Base-by-base conservation (phyloP, 352 stramenopile species). In the Hyaloperonospora brassicae region DNA sequence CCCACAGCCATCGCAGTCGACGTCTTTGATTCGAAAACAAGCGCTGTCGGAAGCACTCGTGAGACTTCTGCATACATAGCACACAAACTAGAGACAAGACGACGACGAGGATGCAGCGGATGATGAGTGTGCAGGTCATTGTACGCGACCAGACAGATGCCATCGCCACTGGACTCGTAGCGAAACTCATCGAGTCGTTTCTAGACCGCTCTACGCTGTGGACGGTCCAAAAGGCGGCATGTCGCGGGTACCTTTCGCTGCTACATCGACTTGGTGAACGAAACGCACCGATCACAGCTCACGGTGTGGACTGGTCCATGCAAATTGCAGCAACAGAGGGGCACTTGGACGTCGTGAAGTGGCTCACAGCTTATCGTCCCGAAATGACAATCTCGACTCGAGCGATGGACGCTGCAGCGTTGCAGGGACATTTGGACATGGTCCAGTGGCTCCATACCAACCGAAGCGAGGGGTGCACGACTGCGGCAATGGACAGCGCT, bases 401-500 rank as follows among this genome's bases (percentile, higher is more conserved):
- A 22, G 68, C 79, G 6, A 87, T 89, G 76, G 79, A 89, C 67
- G 77, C 78, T 27, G 79, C 79, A 11, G 79, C 79, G n/a, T 76
- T 81, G 47, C 63, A 66, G 31, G 79, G 79, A 0, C 74, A 77
- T 47, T 53, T 84, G 5, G 43, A 68, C 0, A 53, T 86, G n/a
- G 57, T 89, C 24, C 52, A 79, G 45, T 89, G 71, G 60, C 64
- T 89, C 1, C 70, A 89, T 39, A 52, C 66, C 35, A 68, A 87
- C 45, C 63, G 76, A 2, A 60, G 48, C 2, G 79, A 86, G 50
- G 76, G 75, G 10, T 89, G 79, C 61, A 76, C 72, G 4, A 55
- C 67, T 4, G 61, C 74, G 38, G 76, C 79, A 31, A 86, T 89
- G 74, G 66, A 81, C 34, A 74, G 72, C 46, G 79, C 79, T 0